These are phyloP conservation scores for Nepenthes mirabilis DNA, from an alignment of 148 eudicot species.

Conservation along the genomic window DNA sequence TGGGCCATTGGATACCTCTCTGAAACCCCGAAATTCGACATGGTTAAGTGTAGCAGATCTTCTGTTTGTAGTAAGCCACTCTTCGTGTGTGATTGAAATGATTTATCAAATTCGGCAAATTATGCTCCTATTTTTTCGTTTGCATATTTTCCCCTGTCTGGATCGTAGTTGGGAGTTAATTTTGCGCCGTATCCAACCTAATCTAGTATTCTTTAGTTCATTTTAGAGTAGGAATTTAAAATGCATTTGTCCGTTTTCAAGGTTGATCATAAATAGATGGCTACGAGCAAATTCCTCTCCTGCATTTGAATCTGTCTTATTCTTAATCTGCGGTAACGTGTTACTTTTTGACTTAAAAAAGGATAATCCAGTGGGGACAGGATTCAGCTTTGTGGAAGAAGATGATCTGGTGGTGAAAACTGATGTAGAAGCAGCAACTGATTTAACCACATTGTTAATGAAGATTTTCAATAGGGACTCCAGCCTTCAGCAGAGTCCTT, in stretches of 20 bases:
- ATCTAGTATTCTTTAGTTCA: too few species aligned
- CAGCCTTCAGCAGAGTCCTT: constrained; percentile 45
- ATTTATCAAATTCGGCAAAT: too few species aligned
- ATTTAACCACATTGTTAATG: constrained; percentile 50
- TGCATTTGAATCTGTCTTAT: too few species aligned
- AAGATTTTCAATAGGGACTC: constrained; percentile 40
- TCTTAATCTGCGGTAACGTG: too few species aligned
- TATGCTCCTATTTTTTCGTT: neutral
- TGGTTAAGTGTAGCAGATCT: constrained; percentile 84
- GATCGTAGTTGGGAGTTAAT: too few species aligned
- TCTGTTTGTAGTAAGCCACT: constrained; percentile 59
- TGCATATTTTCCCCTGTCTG: neutral
- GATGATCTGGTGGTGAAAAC: constrained; percentile 44
- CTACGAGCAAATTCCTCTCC: too few species aligned
- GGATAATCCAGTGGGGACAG: constrained; percentile 98
- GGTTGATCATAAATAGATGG: too few species aligned
- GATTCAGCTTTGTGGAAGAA: constrained; percentile 83
- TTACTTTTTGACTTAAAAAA: constrained; percentile 4
- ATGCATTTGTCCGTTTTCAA: too few species aligned
- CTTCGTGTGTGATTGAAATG: neutral
- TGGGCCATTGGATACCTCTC: constrained; percentile 62
- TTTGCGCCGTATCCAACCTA: too few species aligned
- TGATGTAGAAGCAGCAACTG: constrained; percentile 71
- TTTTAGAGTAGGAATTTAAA: too few species aligned
- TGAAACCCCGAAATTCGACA: constrained; percentile 71